Evolutionary conservation across 306 rosid genomes (phyloP), one percentile per base, ranked within the genome.

Genomic region (Fragaria iinumae): DNA sequence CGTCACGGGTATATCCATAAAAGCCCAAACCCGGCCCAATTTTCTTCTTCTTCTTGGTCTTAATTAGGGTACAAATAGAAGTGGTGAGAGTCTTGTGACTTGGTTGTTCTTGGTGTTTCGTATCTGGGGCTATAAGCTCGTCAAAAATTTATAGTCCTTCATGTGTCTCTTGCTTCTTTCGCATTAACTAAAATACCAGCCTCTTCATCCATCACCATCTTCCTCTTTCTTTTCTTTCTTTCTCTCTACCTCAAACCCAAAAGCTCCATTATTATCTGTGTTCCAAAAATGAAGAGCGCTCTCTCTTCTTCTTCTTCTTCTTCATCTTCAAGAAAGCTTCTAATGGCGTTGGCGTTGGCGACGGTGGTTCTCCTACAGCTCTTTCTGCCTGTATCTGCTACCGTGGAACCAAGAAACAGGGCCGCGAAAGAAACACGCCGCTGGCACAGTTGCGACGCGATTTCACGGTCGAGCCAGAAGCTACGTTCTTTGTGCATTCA

Each of bases 401-500:
- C 39, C 4, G 38, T 12, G 17, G 18, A 18, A 25, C 71, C 88
- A 81, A 80, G 73, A 75, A 84, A 29, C 78, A 56, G 13, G 14
- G 62, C 44, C 59, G 55, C 25, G 8, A 43, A 41, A 67, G 44
- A 16, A 21, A 55, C 25, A 63, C 79, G 70, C 45, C 83, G 16
- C 11, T 77, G 38, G 36, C 85, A 67, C 39, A 50, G 80, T 13
- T 93, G 98, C 81, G 87, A 78, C 48, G 80, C 93, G 25, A 84
- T 93, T 56, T 82, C 93, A 41, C 14, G 48, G 23, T 66, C 70
- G 7, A 36, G 13, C 25, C 27, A 38, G 12, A 49, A 60, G 2
- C 47, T 74, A 60, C 97, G 91, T 79, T 86, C 96, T 78, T 72
- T 95, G 76, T 95, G 99, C 79, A 69, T 71, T 50, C 81, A 87